phyloP scores from a whole-genome alignment of 306 rosid genomes.

The Albizia julibrissin region DNA sequence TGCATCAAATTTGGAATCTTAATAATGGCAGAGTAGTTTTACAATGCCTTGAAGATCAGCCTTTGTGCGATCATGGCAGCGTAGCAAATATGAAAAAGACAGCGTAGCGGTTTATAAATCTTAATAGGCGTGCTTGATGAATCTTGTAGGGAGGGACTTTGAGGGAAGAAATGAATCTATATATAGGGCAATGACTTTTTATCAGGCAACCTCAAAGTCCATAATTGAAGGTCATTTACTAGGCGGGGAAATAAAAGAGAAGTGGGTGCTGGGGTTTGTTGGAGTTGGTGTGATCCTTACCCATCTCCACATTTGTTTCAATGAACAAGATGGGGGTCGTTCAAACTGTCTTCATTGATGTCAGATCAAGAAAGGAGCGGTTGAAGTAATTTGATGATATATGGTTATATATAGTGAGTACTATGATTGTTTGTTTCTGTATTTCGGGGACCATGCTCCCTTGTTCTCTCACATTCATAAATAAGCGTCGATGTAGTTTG shows the following conservation, averaged over 20 bases:
- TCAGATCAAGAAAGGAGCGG: background rate
- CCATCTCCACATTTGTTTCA: slow-evolving; percentile 1
- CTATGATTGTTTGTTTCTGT: slow-evolving; percentile 25
- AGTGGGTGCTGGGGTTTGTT: slow-evolving; percentile 43
- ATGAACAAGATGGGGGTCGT: slow-evolving; percentile 24
- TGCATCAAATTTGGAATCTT: background rate
- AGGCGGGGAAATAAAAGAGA: background rate
- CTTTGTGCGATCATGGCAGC: slow-evolving; percentile 1
- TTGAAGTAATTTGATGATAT: background rate
- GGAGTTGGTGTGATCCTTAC: slow-evolving; percentile 49
- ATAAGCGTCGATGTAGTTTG: slow-evolving; percentile 13
- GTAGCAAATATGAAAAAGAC: slow-evolving; percentile 60
- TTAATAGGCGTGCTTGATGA: slow-evolving; percentile 34
- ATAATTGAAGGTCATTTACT: slow-evolving; percentile 30
- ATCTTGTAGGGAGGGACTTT: background rate
- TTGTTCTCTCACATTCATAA: slow-evolving; percentile 15
- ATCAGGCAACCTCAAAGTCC: slow-evolving; percentile 30
- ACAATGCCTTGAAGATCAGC: slow-evolving; percentile 1
- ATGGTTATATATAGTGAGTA: background rate
- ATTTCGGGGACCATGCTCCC: slow-evolving; percentile 41
- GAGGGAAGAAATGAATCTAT: background rate
- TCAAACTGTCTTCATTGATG: background rate
- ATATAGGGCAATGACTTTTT: slow-evolving; percentile 12
- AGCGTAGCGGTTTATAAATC: slow-evolving; percentile 24
- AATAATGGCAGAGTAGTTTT: background rate